Conservation (phyloP, 768 basidiomycete species). For the Crepidotus variabilis region DNA sequence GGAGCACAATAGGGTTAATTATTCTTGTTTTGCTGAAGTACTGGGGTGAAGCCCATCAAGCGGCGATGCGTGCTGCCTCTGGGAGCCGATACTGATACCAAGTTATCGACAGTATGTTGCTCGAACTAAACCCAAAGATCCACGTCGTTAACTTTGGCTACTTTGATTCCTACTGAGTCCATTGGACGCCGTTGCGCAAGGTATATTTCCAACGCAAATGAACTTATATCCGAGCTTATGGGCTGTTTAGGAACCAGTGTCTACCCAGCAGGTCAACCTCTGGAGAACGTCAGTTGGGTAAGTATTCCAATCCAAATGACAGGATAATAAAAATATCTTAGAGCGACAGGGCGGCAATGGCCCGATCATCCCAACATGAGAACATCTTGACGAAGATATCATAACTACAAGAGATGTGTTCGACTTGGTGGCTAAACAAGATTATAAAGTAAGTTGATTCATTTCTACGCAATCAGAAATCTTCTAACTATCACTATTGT, state of each 20-base stretch:
- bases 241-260: no score
- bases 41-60: conserved; percentile 71
- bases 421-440: conserved; percentile 67
- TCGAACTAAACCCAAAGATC: background rate
- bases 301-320: conserved; percentile 19
- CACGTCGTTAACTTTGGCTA: conserved; percentile 1
- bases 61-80: conserved; percentile 35
- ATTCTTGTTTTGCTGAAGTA: conserved; percentile 81
- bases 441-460: conserved; percentile 72
- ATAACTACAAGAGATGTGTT: conserved; percentile 87
- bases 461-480: no score
- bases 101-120: conserved; percentile 78
- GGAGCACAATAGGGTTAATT: conserved; percentile 87
- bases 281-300: conserved; percentile 97
- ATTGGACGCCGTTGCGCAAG: conserved; percentile 96
- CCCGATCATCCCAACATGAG: conserved; percentile 92
- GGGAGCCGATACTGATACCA: conserved; percentile 67
- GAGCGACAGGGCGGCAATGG: conserved; percentile 89
- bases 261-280: conserved; percentile 78
- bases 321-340: conserved; percentile 23
- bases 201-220: conserved; percentile 30
- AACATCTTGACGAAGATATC: conserved; percentile 78
- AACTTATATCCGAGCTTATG: conserved; percentile 4
- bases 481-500: no score
- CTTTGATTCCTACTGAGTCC: conserved; percentile 64